A percentile compares a stretch with the other conserved stretches of the same genome.
These are phyloP conservation scores for Phytophthora meadii DNA, from an alignment of 352 stramenopile genomes.

Conservation along the genomic window DNA sequence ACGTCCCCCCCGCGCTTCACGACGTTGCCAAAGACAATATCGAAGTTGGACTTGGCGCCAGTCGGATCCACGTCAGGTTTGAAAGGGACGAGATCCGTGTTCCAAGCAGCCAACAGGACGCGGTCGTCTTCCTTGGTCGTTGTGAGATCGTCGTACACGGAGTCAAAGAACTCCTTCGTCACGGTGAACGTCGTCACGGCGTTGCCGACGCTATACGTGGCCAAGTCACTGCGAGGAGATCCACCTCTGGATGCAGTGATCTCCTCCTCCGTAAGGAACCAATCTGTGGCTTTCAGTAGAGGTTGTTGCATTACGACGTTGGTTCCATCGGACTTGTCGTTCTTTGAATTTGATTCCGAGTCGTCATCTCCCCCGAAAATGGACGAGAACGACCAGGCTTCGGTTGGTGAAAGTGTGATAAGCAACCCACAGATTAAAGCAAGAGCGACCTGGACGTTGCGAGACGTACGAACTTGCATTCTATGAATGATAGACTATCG, in stretches of 20 bases:
- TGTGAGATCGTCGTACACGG: slow-evolving; percentile 46
- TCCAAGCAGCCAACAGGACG: slow-evolving; percentile 57
- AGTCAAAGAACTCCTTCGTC: slow-evolving; percentile 54
- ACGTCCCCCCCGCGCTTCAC: slow-evolving; percentile 41
- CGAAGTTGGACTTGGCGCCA: slow-evolving; percentile 46
- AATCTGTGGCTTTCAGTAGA: slow-evolving; percentile 50
- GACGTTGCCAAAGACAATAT: slow-evolving; percentile 33
- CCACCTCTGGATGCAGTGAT: slow-evolving; percentile 51
- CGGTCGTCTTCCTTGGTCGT: slow-evolving; percentile 27
- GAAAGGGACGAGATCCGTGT: slow-evolving; percentile 50
- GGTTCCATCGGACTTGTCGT: slow-evolving; percentile 1
- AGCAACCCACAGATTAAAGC: too few species aligned
- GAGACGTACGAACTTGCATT: too few species aligned
- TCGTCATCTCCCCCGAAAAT: slow-evolving; percentile 15
- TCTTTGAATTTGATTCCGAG: not conserved
- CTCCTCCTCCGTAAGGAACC: slow-evolving; percentile 66
- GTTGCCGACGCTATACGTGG: slow-evolving; percentile 44
- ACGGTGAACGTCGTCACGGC: slow-evolving; percentile 46
- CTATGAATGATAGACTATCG: too few species aligned
- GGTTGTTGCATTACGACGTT: slow-evolving; percentile 38
- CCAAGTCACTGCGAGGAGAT: slow-evolving; percentile 43
- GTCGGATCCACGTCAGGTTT: slow-evolving; percentile 31
- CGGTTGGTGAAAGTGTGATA: too few species aligned
- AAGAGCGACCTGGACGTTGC: too few species aligned
- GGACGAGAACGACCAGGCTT: slow-evolving; percentile 20